Evolutionary conservation across 257 asterid genomes (phyloP), one percentile per base, ranked within the genome.

Genomic region (Gentiana dahurica): DNA sequence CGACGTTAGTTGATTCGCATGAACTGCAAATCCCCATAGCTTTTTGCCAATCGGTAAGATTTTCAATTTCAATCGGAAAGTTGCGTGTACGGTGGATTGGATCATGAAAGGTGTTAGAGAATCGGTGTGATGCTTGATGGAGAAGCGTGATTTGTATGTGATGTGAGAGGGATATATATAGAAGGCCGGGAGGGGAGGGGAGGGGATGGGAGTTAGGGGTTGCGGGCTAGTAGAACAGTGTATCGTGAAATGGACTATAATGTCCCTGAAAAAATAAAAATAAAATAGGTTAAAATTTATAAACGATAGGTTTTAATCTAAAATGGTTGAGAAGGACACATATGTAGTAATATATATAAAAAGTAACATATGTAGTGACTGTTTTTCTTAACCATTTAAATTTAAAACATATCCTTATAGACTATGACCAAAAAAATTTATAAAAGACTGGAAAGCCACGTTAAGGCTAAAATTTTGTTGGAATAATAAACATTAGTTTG

Each of bases 21-120:
- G 99, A 88, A 59, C 73, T 92, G 76, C 97, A 88, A 10, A 83
- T 80, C 12, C 99, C 99, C 97, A 88, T 81, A 12, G 32, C 12
- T 2, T 13, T 32, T 0, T 4, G 4, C 6, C 9, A 41, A 41
- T 5, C 6, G 46, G 46, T 41, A 10, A 36, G 34, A 48, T 36
- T n/a, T 4, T 4, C 12, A 32, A 8, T 5, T 7, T 6, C 1
- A 46, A 46, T 5, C 3, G 33, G 53, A 12, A 6, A 12, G 3
- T 43, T 9, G 5, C 3, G 9, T 44, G 11, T 2, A n/a, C n/a
- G 4, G 32, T 4, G 8, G 24, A 36, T 2, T 32, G 38, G 36
- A 6, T 60, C 5, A 7, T 8, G 36, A 3, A 35, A 34, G 38
- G 13, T 6, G 36, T 51, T 33, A 35, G 9, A n/a, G 53, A 7